These are phyloP conservation scores for Ustilago trichophora DNA, from an alignment of 1,284 basidiomycete genomes.

Conservation along the genomic window DNA sequence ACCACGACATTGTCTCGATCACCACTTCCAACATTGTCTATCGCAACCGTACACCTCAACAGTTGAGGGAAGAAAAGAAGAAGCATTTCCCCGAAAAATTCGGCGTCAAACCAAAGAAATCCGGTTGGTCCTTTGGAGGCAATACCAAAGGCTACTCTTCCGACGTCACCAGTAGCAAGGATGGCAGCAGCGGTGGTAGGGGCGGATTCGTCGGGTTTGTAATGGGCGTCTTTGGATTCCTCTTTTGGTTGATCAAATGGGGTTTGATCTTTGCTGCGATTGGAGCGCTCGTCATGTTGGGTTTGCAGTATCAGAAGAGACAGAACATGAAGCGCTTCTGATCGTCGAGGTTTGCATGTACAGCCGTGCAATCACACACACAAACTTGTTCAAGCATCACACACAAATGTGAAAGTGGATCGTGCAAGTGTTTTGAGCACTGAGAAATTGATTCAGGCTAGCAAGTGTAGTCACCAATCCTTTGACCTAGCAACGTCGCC, in stretches of 20 bases:
- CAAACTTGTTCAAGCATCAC: too few relatives aligned
- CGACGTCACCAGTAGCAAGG: conserved; percentile 10
- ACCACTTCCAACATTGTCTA: conserved; percentile 64
- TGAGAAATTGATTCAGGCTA: too few relatives aligned
- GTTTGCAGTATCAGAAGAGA: conserved; percentile 44
- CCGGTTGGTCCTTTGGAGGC: conserved; percentile 32
- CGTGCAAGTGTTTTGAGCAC: too few relatives aligned
- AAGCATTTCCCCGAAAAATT: conserved; percentile 46
- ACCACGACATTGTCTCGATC: conserved; percentile 67
- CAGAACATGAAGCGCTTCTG: conserved; percentile 48
- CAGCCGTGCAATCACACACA: too few relatives aligned
- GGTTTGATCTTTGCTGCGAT: conserved; percentile 46
- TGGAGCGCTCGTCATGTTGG: conserved; percentile 41
- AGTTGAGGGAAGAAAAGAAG: conserved; percentile 30
- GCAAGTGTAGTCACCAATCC: neutral
- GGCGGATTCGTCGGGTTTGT: conserved; percentile 25
- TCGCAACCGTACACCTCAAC: conserved; percentile 32
- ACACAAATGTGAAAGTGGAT: too few relatives aligned
- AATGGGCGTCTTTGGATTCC: conserved; percentile 24
- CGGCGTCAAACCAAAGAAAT: conserved; percentile 29
- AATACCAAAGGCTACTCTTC: conserved; percentile 29
- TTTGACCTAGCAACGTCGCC: neutral
- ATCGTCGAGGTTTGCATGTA: too few relatives aligned
- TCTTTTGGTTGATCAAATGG: conserved; percentile 49
- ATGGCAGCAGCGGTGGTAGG: neutral